These are phyloP conservation scores for Phellopilus nigrolimitatus DNA, from an alignment of 1,284 basidiomycete genomes.

Conservation along the genomic window DNA sequence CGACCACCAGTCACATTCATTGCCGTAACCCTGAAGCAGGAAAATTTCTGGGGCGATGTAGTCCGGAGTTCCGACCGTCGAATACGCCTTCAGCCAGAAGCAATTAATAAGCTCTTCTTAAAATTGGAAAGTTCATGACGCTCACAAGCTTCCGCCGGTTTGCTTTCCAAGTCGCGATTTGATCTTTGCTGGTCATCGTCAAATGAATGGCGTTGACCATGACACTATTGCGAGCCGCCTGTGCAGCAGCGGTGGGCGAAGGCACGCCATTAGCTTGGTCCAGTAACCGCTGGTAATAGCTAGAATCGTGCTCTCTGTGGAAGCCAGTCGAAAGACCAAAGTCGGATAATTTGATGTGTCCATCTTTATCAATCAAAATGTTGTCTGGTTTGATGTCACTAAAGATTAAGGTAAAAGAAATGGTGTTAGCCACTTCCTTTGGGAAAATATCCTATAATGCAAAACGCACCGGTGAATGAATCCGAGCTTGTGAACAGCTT, in stretches of 20 bases:
- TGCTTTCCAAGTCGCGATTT: conserved; percentile 98
- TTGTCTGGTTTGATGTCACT: conserved; percentile 99
- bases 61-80: conserved; percentile 97
- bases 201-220: conserved; percentile 95
- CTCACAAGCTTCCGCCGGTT: conserved; percentile 90
- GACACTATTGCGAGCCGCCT: conserved; percentile 81
- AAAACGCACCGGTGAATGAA: conserved; percentile 92
- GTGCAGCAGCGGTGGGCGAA: conserved; percentile 37
- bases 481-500: conserved; percentile 97
- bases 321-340: conserved; percentile 98
- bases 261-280: conserved; percentile 45
- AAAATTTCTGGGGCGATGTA: conserved; percentile 99
- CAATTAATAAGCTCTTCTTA: not conserved
- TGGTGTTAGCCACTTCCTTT: not conserved
- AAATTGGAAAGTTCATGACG: conserved; percentile 16
- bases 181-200: conserved; percentile 88
- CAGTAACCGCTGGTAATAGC: conserved; percentile 88
- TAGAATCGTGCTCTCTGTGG: conserved; percentile 95
- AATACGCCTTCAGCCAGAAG: conserved; percentile 71
- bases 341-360: conserved; percentile 96
- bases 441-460: not conserved
- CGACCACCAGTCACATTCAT: conserved; percentile 99
- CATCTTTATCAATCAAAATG: conserved; percentile 94
- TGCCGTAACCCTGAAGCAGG: conserved; percentile 94
- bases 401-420: conserved; percentile 17